Conservation (phyloP, 2,329 filamentous ascomycete genomes). For the Nigrograna mackinnonii region DNA sequence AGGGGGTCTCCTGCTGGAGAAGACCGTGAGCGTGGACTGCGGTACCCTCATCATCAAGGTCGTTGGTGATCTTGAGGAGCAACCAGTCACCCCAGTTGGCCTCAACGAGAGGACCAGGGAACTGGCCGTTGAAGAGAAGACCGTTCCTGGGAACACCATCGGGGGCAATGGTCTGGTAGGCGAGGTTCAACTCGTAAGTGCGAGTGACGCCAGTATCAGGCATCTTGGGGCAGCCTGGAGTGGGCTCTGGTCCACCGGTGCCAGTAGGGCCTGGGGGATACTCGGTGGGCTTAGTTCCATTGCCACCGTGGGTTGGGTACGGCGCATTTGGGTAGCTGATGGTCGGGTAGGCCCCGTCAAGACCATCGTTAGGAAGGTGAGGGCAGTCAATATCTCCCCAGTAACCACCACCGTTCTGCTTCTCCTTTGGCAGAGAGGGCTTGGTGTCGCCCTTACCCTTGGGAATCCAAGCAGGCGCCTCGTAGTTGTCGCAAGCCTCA, state of each 20-base stretch:
- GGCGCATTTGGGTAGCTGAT: constrained; percentile 1
- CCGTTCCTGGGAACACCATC: constrained; percentile 32
- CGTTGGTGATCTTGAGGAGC: constrained; percentile 30
- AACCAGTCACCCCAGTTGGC: constrained; percentile 38
- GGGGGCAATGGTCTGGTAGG: constrained; percentile 31
- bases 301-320: constrained; percentile 6
- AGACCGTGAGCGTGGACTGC: constrained; percentile 39
- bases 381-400: constrained; percentile 33
- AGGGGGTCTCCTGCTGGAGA: constrained; percentile 34
- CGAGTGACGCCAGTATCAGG: constrained; percentile 37
- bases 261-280: constrained; percentile 1
- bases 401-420: constrained; percentile 30
- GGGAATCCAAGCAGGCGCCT: constrained; percentile 30
- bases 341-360: constrained; percentile 15
- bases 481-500: constrained; percentile 17
- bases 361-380: constrained; percentile 21
- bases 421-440: constrained; percentile 19
- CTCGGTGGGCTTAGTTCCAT: background rate
- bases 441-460: constrained; percentile 21
- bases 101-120: constrained; percentile 35
- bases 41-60: constrained; percentile 36
- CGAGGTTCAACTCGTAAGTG: constrained; percentile 27
- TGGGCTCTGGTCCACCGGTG: constrained; percentile 10
- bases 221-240: constrained; percentile 23
- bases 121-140: constrained; percentile 33